Evolutionary conservation across 306 rosid genomes (phyloP).

Genomic region (Styphnolobium japonicum): DNA sequence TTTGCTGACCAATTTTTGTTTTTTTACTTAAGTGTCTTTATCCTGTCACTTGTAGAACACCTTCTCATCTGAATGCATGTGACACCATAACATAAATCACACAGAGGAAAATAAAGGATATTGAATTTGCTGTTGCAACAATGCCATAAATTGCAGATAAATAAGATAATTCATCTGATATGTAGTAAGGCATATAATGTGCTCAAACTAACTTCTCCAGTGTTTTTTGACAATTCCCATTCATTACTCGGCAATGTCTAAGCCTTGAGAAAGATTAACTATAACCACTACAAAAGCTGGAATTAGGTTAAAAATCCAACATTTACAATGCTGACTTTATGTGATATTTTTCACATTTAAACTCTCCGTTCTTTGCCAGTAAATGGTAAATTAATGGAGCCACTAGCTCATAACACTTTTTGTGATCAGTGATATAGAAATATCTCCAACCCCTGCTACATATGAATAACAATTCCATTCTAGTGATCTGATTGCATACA

Average conservation of each 20-base stretch:
- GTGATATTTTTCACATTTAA: not conserved
- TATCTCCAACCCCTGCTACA: not conserved
- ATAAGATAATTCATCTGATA: not conserved
- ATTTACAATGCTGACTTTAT: not conserved
- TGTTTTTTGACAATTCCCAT: not conserved
- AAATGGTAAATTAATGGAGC: not conserved
- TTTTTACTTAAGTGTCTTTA: not conserved
- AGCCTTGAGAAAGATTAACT: not conserved
- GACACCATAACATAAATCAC: not conserved
- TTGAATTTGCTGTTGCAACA: not conserved
- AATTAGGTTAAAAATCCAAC: not conserved
- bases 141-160: slow-evolving; percentile 4
- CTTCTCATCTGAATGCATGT: not conserved
- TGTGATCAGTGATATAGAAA: not conserved
- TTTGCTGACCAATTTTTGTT: not conserved
- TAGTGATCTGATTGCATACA: not conserved
- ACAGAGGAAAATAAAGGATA: not conserved
- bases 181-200: not conserved
- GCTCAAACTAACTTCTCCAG: not conserved
- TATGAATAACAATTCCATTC: not conserved
- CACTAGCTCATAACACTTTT: not conserved
- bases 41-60: not conserved
- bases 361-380: not conserved
- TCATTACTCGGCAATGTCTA: not conserved
- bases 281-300: not conserved